Percentiles rank a stretch among this genome's conserved stretches.
phyloP scores from a whole-genome alignment of 345 rosid genomes.

The Salix viminalis region DNA sequence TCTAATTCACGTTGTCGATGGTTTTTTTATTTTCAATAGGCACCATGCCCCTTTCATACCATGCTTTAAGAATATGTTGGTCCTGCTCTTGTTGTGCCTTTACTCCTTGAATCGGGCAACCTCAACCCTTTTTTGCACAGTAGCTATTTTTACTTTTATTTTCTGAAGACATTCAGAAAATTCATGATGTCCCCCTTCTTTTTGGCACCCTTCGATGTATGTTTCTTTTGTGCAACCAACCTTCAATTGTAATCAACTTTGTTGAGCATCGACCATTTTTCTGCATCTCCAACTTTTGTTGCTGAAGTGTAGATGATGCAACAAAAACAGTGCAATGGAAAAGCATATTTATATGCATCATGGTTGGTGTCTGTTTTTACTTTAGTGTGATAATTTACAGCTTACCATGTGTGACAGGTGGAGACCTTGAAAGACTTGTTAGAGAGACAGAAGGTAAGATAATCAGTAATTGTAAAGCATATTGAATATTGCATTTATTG shows the following conservation, averaged over 20 bases:
- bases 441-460: constrained; percentile 78
- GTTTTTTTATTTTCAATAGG: background rate
- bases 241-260: background rate
- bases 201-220: background rate
- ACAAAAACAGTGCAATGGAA: background rate
- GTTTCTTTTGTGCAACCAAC: background rate
- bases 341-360: background rate
- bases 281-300: background rate
- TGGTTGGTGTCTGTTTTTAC: background rate
- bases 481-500: background rate
- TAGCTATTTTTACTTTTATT: no score
- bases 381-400: background rate
- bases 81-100: background rate
- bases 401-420: constrained; percentile 37
- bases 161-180: background rate
- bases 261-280: background rate
- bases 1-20: background rate
- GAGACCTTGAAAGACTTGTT: constrained; percentile 71
- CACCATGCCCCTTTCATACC: background rate
- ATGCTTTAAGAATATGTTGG: background rate
- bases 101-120: no score
- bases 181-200: background rate
- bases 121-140: no score
- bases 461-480: background rate
- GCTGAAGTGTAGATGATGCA: background rate